Conservation (phyloP, 2,329 filamentous ascomycete genomes). For the Pleomassaria siparia region DNA sequence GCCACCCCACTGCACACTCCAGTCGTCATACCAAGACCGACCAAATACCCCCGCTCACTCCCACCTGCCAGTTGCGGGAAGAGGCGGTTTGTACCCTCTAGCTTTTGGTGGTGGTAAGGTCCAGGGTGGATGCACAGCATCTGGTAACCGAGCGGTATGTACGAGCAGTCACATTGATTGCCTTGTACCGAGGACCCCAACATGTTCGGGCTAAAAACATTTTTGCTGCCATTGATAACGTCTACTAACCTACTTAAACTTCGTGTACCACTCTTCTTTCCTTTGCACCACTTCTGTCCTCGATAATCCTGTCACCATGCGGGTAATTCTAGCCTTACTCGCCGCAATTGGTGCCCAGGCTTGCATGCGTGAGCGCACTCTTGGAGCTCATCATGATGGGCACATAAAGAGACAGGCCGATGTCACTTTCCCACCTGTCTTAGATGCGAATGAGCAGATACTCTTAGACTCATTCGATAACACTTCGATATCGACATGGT, state of each 20-base stretch:
- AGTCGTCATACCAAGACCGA: constrained; percentile 33
- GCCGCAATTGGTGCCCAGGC: constrained; percentile 35
- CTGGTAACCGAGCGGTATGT: neutral
- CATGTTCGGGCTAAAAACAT: constrained; percentile 1
- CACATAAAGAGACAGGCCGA: constrained; percentile 32
- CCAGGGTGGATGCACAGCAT: neutral
- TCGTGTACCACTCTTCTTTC: neutral
- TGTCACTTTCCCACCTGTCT: constrained; percentile 32
- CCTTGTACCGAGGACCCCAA: constrained; percentile 8
- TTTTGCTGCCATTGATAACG: constrained; percentile 11
- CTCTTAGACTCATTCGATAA: constrained; percentile 46
- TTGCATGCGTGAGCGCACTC: constrained; percentile 35
- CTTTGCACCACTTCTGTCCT: neutral
- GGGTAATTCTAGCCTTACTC: constrained; percentile 21
- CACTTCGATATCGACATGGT: constrained; percentile 41
- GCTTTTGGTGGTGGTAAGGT: neutral
- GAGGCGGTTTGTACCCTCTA: constrained; percentile 14
- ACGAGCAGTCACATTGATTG: constrained; percentile 1
- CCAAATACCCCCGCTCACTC: constrained; percentile 15
- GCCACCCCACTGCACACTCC: constrained; percentile 17
- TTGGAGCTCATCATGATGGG: constrained; percentile 21
- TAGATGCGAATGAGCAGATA: constrained; percentile 42
- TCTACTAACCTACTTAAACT: constrained; percentile 9
- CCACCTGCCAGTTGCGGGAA: constrained; percentile 36
- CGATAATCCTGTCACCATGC: constrained; percentile 27